These are phyloP conservation scores for Hymenochaete sp. DNA, from an alignment of 1,284 basidiomycete genomes.

Conservation along the genomic window DNA sequence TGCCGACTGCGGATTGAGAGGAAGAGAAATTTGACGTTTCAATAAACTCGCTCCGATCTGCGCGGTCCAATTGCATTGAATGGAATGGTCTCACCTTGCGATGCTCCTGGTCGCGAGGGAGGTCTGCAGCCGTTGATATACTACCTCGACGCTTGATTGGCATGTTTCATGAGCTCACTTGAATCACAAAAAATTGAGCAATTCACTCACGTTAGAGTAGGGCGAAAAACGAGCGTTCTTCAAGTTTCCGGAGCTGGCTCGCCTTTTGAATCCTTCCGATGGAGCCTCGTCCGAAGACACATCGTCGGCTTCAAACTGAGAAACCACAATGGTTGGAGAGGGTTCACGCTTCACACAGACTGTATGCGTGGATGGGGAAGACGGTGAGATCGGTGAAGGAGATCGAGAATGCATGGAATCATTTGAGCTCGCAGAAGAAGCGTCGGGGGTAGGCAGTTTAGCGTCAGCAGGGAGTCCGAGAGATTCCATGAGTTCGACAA, in stretches of 20 bases:
- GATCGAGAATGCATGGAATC: conserved; percentile 19
- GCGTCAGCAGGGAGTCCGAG: conserved; percentile 46
- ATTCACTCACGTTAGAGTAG: conserved; percentile 14
- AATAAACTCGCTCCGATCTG: conserved; percentile 4
- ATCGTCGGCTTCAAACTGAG: conserved; percentile 16
- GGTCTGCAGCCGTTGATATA: conserved; percentile 23
- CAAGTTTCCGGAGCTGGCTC: conserved; percentile 16
- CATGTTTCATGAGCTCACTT: no score
- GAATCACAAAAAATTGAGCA: no score
- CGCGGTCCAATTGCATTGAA: neutral
- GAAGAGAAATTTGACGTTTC: neutral
- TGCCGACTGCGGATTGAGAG: conserved; percentile 4
- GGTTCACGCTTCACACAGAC: conserved; percentile 3
- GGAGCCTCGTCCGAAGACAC: neutral
- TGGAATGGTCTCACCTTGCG: conserved; percentile 10
- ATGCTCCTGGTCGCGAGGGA: conserved; percentile 8
- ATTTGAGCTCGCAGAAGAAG: conserved; percentile 28
- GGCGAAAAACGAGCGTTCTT: conserved; percentile 17
- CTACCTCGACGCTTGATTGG: conserved; percentile 30
- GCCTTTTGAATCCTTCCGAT: conserved; percentile 12
- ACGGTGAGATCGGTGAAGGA: conserved; percentile 10
- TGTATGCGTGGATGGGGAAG: neutral
- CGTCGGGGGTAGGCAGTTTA: conserved; percentile 37
- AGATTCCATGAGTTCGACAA: conserved; percentile 75
- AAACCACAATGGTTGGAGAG: conserved; percentile 15